These are phyloP conservation scores for Fusarium sp. DNA, from an alignment of 2,329 filamentous ascomycete genomes.

Conservation along the genomic window DNA sequence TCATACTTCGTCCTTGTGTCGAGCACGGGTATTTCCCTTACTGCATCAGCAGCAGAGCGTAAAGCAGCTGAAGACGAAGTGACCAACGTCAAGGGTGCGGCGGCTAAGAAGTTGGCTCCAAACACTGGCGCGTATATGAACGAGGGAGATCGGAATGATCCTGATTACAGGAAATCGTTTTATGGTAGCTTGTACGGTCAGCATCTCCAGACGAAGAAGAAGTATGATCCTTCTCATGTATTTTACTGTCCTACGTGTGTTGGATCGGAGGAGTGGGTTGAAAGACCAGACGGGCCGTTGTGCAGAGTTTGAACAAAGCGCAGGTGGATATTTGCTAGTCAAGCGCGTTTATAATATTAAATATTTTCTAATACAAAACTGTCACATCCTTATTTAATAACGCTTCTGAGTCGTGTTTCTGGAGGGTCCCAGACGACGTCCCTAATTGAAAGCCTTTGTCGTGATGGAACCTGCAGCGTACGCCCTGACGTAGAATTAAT, in stretches of 20 bases:
- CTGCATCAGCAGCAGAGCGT: background rate
- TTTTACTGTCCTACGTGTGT: conserved; percentile 38
- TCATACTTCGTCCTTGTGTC: conserved; percentile 24
- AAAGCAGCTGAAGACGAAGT: conserved; percentile 16
- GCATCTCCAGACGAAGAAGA: conserved; percentile 23
- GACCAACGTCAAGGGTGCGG: conserved; percentile 24
- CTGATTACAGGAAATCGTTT: conserved; percentile 20
- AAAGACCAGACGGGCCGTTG: conserved; percentile 15
- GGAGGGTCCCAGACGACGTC: conserved; percentile 21
- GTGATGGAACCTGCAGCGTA: background rate
- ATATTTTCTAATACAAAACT: background rate
- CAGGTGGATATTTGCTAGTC: background rate
- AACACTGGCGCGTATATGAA: conserved; percentile 31
- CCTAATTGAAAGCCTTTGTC: conserved; percentile 6
- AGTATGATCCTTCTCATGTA: conserved; percentile 30
- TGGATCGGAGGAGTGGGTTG: conserved; percentile 27
- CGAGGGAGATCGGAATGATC: conserved; percentile 33
- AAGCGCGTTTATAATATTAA: background rate
- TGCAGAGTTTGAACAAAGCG: background rate
- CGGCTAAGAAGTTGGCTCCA: conserved; percentile 30
- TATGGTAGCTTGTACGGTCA: conserved; percentile 16
- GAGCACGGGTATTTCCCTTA: conserved; percentile 3
- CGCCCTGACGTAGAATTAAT: background rate
- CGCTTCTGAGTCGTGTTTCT: background rate
- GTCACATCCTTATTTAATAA: background rate